Evolutionary conservation across 1,284 basidiomycete genomes (phyloP), one percentile per base, ranked within the genome.

Genomic region (Rhodotorula sp.): DNA sequence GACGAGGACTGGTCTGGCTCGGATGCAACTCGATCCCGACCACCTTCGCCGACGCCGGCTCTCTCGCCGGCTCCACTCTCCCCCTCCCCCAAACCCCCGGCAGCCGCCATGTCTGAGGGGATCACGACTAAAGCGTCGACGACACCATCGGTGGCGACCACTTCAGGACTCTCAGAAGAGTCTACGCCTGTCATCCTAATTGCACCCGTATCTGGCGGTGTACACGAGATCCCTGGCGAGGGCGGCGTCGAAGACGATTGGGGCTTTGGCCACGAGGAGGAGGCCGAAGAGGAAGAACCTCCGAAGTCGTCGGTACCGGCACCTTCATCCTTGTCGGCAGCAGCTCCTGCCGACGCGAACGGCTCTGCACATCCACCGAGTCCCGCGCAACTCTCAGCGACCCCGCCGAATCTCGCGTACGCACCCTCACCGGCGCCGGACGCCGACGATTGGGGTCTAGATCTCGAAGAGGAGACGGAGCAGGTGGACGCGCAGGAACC

Each of bases 1-100:
- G 67, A 56, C 16, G 58, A 60, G 15, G 23, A 31, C 12, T 68
- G 67, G 67, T 50, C 54, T 15, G 66, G 60, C 7, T 63, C 56
- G 7, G 61, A 60, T 8, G 43, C 49, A 23, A 38, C 56, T 34
- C 12, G 19, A 21, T 34, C 56, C 19, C 31, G 56, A 34, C 31
- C 56, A 31, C 23, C 56, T n/a, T 57, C 34, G 19, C 56, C 56
- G 18, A 34, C 28, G 26, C 55, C 26, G 5, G 28, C 26, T 10
- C 10, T 28, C n/a, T 4, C 55, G 26, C 14, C 55, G 8, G 26
- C 34, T 34, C 34, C 26, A 55, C 23, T 28, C 26, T n/a, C 15
- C 54, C 7, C 26, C 15, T 5, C 19, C 49, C 34, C 14, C 26
- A 5, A 28, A 16, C 28, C 7, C n/a, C 15, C 19, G 23, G 50